These are phyloP conservation scores for Massarina eburnea DNA, from an alignment of 2,329 filamentous ascomycete genomes.

Conservation along the genomic window DNA sequence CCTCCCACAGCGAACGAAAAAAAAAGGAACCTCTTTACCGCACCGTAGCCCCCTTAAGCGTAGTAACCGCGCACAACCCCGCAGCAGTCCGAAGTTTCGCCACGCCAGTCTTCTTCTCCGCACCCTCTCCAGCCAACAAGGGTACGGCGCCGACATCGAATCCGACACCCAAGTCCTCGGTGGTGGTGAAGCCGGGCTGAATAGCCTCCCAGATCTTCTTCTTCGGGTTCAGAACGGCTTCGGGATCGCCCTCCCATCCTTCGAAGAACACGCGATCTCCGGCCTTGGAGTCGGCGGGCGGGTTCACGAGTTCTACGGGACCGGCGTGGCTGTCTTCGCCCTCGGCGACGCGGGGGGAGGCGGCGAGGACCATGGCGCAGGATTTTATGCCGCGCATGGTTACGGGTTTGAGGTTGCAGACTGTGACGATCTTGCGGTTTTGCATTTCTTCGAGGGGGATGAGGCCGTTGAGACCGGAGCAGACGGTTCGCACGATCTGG, in stretches of 20 bases:
- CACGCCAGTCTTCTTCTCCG: constrained; percentile 56
- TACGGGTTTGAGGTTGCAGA: constrained; percentile 98
- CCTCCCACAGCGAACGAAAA: too few species aligned
- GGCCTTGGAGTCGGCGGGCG: constrained; percentile 75
- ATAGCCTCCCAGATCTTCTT: constrained; percentile 99
- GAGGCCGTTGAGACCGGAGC: constrained; percentile 92
- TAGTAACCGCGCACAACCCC: constrained; percentile 80
- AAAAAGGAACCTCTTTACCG: constrained; percentile 62
- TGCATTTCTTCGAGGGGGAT: constrained; percentile 96
- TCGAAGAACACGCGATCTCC: constrained; percentile 92
- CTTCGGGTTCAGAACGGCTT: constrained; percentile 94
- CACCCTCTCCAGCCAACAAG: constrained; percentile 70
- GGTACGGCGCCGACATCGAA: constrained; percentile 82
- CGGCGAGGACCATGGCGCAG: constrained; percentile 89
- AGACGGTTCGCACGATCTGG: constrained; percentile 90
- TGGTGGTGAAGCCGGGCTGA: constrained; percentile 95
- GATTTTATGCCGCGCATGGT: constrained; percentile 93
- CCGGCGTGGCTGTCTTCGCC: constrained; percentile 84
- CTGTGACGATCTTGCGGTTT: constrained; percentile 88
- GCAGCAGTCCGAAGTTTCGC: constrained; percentile 74
- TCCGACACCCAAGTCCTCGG: constrained; percentile 74
- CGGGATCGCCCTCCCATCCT: constrained; percentile 90
- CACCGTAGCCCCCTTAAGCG: constrained; percentile 76
- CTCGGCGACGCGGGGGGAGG: constrained; percentile 79
- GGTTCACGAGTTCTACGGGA: constrained; percentile 87